Percentiles rank a stretch among this genome's conserved stretches.
Evolutionary conservation across 139 green algal genomes (phyloP).

Genomic region (Coccomyxa sp.): DNA sequence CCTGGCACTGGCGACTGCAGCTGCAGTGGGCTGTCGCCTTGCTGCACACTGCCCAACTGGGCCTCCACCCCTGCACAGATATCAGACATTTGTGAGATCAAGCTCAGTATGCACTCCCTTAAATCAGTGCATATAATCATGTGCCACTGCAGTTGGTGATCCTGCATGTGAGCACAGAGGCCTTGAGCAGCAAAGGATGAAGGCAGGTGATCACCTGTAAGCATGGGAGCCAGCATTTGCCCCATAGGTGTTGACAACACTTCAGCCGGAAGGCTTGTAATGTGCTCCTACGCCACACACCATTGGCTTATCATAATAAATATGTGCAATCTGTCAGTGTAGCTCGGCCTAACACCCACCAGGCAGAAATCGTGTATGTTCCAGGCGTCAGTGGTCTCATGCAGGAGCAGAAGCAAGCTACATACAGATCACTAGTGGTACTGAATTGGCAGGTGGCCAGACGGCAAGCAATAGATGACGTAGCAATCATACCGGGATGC

Average conservation of each 20-base stretch:
- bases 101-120: neutral
- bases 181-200: neutral
- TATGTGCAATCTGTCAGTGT: too few relatives aligned
- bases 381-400: too few relatives aligned
- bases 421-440: too few relatives aligned
- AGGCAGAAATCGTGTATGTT: too few relatives aligned
- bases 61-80: neutral
- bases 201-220: slow-evolving; percentile 14
- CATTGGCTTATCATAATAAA: too few relatives aligned
- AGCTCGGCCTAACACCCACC: too few relatives aligned
- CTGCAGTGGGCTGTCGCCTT: neutral
- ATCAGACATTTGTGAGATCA: neutral
- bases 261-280: slow-evolving; percentile 32
- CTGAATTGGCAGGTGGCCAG: too few relatives aligned
- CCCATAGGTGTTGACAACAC: slow-evolving; percentile 45
- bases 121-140: neutral
- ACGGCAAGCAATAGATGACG: too few relatives aligned
- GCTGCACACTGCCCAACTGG: neutral
- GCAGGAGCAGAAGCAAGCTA: too few relatives aligned
- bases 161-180: neutral
- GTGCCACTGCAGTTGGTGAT: neutral
- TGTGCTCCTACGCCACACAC: slow-evolving; percentile 27
- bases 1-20: neutral
- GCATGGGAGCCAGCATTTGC: slow-evolving; percentile 41
- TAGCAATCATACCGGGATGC: slow-evolving; percentile 19